Evolutionary conservation across 139 green algal species (phyloP).

Genomic region (Chlorella sp.): DNA sequence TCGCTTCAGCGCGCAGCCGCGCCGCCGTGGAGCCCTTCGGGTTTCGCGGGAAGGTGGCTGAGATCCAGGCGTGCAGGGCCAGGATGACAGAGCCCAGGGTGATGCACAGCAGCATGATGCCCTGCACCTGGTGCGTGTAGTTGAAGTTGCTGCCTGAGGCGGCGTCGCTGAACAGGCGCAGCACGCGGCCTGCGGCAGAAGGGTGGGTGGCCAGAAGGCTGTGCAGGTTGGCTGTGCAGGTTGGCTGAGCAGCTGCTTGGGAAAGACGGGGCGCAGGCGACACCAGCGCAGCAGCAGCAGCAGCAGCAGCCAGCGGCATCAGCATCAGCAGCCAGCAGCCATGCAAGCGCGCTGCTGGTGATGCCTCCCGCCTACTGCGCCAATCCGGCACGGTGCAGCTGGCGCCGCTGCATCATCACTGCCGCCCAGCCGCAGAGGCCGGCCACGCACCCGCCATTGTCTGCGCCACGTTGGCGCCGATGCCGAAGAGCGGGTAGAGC

Average conservation of each 20-base stretch:
- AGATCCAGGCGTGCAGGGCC: slow-evolving; percentile 55
- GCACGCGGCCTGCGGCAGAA: slow-evolving; percentile 35
- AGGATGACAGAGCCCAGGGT: slow-evolving; percentile 44
- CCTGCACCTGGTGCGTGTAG: slow-evolving; percentile 51
- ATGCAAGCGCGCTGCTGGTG: too few relatives aligned
- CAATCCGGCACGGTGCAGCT: too few relatives aligned
- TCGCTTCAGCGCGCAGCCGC: neutral
- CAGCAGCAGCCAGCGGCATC: too few relatives aligned
- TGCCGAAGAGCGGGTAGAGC: slow-evolving; percentile 95
- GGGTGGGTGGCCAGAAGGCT: neutral
- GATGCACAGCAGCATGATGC: slow-evolving; percentile 45
- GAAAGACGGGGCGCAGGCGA: too few relatives aligned
- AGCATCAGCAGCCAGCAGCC: too few relatives aligned
- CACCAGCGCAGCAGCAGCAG: too few relatives aligned
- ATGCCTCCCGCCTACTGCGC: too few relatives aligned
- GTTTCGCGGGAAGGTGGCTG: slow-evolving; percentile 45
- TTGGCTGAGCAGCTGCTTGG: too few relatives aligned
- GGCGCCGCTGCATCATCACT: too few relatives aligned
- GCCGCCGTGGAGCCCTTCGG: slow-evolving; percentile 34
- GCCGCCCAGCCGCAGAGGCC: neutral
- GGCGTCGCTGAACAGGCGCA: slow-evolving; percentile 42
- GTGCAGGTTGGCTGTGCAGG: too few relatives aligned
- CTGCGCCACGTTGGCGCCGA: slow-evolving; percentile 97
- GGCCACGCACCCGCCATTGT: slow-evolving; percentile 59
- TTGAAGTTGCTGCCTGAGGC: neutral